Evolutionary conservation across 2,329 filamentous ascomycete genomes (phyloP).

Genomic region (Colletotrichum acutatum): DNA sequence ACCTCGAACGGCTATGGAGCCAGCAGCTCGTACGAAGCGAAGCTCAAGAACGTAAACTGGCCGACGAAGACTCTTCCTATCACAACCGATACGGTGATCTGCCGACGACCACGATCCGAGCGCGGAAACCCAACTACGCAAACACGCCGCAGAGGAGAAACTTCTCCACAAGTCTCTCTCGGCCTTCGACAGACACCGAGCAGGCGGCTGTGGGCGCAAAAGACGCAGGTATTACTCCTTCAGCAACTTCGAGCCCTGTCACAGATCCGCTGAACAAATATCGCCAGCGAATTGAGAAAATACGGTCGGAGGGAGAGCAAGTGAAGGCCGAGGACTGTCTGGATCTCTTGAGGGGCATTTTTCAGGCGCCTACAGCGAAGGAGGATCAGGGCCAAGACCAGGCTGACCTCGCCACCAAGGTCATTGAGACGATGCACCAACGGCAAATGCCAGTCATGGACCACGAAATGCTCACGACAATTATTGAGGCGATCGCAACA

Average conservation of each 20-base stretch:
- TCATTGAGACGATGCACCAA: slow-evolving; percentile 58
- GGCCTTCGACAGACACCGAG: slow-evolving; percentile 28
- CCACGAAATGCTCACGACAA: slow-evolving; percentile 59
- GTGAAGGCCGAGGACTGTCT: slow-evolving; percentile 49
- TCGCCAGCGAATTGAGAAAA: slow-evolving; percentile 47
- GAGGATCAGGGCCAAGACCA: slow-evolving; percentile 43
- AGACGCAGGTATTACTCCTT: slow-evolving; percentile 6
- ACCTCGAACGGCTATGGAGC: slow-evolving; percentile 64
- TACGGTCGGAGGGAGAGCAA: slow-evolving; percentile 50
- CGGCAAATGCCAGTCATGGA: slow-evolving; percentile 55
- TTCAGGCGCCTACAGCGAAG: slow-evolving; percentile 40
- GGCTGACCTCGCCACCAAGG: slow-evolving; percentile 52
- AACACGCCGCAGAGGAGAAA: slow-evolving; percentile 45
- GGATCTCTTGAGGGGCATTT: slow-evolving; percentile 52
- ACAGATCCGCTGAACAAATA: slow-evolving; percentile 19
- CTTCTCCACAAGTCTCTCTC: slow-evolving; percentile 47
- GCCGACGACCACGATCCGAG: slow-evolving; percentile 14
- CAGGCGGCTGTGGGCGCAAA: not conserved
- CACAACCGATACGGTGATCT: slow-evolving; percentile 30
- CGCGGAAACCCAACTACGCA: not conserved
- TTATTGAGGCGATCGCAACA: slow-evolving; percentile 54
- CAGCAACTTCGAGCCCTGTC: not conserved
- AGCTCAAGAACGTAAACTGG: slow-evolving; percentile 13
- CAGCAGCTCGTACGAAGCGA: slow-evolving; percentile 49
- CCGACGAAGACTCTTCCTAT: slow-evolving; percentile 41